Evolutionary conservation across 306 rosid genomes (phyloP).

Genomic region (Lathyrus sativus): DNA sequence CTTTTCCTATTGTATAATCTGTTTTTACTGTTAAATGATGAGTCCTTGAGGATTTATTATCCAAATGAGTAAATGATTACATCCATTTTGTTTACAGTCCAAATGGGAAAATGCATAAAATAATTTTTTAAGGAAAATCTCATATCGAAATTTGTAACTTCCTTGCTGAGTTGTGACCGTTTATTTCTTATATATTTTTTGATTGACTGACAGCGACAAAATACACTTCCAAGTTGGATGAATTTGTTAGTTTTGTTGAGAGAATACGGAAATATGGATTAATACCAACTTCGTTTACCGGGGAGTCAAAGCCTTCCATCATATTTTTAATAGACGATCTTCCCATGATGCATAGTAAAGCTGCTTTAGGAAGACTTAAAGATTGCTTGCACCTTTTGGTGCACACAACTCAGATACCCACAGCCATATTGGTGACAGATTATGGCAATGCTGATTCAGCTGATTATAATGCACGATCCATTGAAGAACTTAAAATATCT

Average conservation of each 20-base stretch:
- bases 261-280: conserved; percentile 80
- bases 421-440: conserved; percentile 77
- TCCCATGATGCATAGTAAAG: conserved; percentile 71
- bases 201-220: conserved; percentile 54
- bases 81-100: conserved; percentile 18
- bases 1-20: conserved; percentile 26
- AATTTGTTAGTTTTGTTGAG: conserved; percentile 82
- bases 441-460: conserved; percentile 69
- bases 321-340: conserved; percentile 87
- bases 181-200: conserved; percentile 31
- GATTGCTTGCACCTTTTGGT: conserved; percentile 70
- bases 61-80: conserved; percentile 13
- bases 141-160: conserved; percentile 27
- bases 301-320: conserved; percentile 63
- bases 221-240: conserved; percentile 87
- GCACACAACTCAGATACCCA: conserved; percentile 69
- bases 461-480: conserved; percentile 54
- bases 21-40: conserved; percentile 26
- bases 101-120: conserved; percentile 19
- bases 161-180: conserved; percentile 15
- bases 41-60: conserved; percentile 20
- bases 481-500: conserved; percentile 65
- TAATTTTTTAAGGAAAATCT: neutral
- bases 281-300: conserved; percentile 49
- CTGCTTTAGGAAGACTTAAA: conserved; percentile 66